These are phyloP conservation scores for Lachancea meyersii DNA, from an alignment of 805 yeast species.

Conservation along the genomic window DNA sequence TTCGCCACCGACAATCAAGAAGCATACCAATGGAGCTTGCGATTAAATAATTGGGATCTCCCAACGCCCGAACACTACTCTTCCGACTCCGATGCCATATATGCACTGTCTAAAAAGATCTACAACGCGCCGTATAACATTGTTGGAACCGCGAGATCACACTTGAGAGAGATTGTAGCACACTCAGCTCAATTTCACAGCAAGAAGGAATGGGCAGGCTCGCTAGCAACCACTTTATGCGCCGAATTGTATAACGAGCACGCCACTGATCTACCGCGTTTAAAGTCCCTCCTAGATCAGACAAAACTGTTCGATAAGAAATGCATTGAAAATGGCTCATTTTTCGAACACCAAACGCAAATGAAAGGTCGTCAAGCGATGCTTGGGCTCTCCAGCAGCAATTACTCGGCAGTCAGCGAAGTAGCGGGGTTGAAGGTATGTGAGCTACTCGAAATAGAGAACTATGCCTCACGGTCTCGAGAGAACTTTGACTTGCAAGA, in stretches of 20 bases:
- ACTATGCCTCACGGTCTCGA: neutral
- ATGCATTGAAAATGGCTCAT: slow-evolving; percentile 8
- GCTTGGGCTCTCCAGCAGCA: slow-evolving; percentile 3
- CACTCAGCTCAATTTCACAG: slow-evolving; percentile 10
- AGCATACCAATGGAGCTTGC: slow-evolving; percentile 65
- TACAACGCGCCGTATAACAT: slow-evolving; percentile 29
- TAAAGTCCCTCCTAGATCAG: slow-evolving; percentile 1
- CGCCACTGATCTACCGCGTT: neutral
- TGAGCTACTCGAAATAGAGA: slow-evolving; percentile 7
- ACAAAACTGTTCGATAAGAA: slow-evolving; percentile 4
- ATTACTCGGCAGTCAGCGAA: no score
- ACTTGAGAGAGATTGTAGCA: slow-evolving; percentile 6
- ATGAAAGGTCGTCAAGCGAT: slow-evolving; percentile 19
- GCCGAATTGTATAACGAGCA: slow-evolving; percentile 9
- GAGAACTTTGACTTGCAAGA: slow-evolving; percentile 5
- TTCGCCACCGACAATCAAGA: slow-evolving; percentile 16
- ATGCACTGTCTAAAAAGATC: slow-evolving; percentile 44
- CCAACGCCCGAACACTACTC: slow-evolving; percentile 40
- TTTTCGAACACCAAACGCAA: slow-evolving; percentile 12
- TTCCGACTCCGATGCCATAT: slow-evolving; percentile 44
- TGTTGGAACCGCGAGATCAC: slow-evolving; percentile 4
- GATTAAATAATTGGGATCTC: slow-evolving; percentile 69
- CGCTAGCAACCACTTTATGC: slow-evolving; percentile 15
- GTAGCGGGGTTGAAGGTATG: neutral
- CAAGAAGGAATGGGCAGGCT: slow-evolving; percentile 19